Base-by-base conservation (phyloP, 2,329 filamentous ascomycete species). In the Fusarium piperis region DNA sequence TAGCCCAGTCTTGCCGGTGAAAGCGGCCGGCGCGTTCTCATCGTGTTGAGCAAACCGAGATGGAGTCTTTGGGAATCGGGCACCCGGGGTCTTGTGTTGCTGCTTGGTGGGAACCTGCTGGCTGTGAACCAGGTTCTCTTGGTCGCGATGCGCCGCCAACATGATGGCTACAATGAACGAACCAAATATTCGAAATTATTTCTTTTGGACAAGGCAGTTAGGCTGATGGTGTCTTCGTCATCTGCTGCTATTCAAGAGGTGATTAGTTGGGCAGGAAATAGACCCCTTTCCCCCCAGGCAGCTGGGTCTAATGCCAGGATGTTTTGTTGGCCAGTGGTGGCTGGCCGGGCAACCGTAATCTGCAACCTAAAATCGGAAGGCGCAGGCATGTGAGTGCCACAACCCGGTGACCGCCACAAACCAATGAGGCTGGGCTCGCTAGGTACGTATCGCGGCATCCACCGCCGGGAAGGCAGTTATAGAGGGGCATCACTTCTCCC, bases 41-140 rank as follows among this genome's bases (percentile, higher is more conserved):
- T 98, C 94, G 74, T 97, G 93, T 68, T 93, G 86, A 9, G 91
- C 88, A 55, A 93, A 83, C 77, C 91, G 93, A 78, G 95, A 89
- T 0, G 95, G 94, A 6, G 94, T 97, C 82, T 97, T 97, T 10
- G 93, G 91, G 72, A 87, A 91, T 78, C 90, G 90, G 65, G 89
- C 87, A 62, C 90, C 92, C 0, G 94, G 94, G 30, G 94, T 97
- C 83, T 95, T 97, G 62, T 93, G 90, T 74, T 94, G 92, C 78
- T 86, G 90, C 81, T 97, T 97, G 16, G 89, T 86, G 15, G 90
- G 89, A 26, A 90, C 88, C 79, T 94, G 93, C 79, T 92, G 92
- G 73, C 87, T 88, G 79, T 94, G 91, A 76, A 94, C 89, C 80
- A 94, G 83, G 82, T 98, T 98, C 82, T 98, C 95, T 83, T 97